Conservation (phyloP, 352 stramenopile genomes). For the Pythium sukuiense region DNA sequence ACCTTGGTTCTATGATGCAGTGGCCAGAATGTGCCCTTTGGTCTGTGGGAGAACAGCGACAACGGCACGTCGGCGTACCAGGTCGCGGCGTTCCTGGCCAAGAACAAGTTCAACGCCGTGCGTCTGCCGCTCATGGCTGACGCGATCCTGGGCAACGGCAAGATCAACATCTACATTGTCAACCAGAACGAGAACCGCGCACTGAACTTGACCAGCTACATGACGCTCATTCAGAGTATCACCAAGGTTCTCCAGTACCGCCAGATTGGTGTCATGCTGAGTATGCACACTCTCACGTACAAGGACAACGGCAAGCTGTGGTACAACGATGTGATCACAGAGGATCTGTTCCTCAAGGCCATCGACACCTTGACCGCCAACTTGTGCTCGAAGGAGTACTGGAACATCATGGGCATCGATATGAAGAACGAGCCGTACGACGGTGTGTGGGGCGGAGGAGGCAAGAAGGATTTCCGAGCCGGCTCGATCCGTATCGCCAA, state of each 20-base stretch:
- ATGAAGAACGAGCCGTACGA: conserved; percentile 65
- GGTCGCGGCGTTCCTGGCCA: conserved; percentile 58
- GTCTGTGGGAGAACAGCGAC: conserved; percentile 57
- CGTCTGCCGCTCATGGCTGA: conserved; percentile 62
- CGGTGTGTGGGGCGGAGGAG: conserved; percentile 51
- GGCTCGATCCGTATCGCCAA: conserved; percentile 55
- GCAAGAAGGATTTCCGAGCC: conserved; percentile 44
- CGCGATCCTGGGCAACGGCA: conserved; percentile 54
- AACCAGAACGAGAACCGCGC: conserved; percentile 56
- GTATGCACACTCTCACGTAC: conserved; percentile 38
- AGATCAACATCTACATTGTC: conserved; percentile 36
- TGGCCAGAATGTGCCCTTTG: conserved; percentile 55
- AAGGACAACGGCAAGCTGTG: conserved; percentile 35
- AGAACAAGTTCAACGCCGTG: conserved; percentile 81
- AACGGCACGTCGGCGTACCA: conserved; percentile 72
- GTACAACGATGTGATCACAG: conserved; percentile 28
- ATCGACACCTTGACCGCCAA: conserved; percentile 40
- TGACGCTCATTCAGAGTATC: conserved; percentile 42
- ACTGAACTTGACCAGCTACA: conserved; percentile 39
- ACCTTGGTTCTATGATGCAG: too few species aligned
- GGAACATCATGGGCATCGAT: conserved; percentile 74
- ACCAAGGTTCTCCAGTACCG: conserved; percentile 41
- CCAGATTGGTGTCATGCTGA: conserved; percentile 46
- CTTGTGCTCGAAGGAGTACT: conserved; percentile 63
- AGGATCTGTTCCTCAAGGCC: conserved; percentile 26